A percentile compares a stretch with the other conserved stretches of the same genome.
phyloP scores from a whole-genome alignment of 2,329 filamentous ascomycete species.

The Parastagonospora nodorum region DNA sequence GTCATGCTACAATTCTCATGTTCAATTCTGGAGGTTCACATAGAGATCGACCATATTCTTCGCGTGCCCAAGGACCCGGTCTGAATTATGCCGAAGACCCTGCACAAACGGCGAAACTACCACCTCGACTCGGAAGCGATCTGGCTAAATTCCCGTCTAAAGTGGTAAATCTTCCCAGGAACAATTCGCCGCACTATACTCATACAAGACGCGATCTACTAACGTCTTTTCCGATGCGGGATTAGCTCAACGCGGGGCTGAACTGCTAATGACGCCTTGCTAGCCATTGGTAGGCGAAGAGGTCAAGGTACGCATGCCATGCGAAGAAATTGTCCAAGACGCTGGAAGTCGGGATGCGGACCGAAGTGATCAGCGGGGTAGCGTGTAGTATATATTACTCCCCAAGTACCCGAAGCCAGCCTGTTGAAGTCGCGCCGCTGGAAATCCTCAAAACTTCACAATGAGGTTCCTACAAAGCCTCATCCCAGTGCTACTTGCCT shows the following conservation, averaged over 20 bases:
- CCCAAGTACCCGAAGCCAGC: too few species aligned
- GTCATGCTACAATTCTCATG: too few species aligned
- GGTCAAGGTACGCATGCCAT: too few species aligned
- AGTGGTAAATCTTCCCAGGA: neutral
- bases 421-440: neutral
- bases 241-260: neutral
- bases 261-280: neutral
- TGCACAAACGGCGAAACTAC: neutral
- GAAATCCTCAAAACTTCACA: neutral
- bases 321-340: too few species aligned
- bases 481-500: neutral
- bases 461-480: constrained; percentile 1
- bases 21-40: too few species aligned
- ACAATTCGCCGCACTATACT: neutral
- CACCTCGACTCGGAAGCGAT: neutral
- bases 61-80: too few species aligned
- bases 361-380: too few species aligned
- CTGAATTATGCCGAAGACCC: neutral
- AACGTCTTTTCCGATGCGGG: neutral
- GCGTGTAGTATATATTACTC: too few species aligned
- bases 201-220: neutral
- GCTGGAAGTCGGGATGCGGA: too few species aligned
- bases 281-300: neutral
- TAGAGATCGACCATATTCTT: too few species aligned
- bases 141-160: constrained; percentile 1